Conservation (phyloP, 1,139 yeast species). For the Pichia cactophila region DNA sequence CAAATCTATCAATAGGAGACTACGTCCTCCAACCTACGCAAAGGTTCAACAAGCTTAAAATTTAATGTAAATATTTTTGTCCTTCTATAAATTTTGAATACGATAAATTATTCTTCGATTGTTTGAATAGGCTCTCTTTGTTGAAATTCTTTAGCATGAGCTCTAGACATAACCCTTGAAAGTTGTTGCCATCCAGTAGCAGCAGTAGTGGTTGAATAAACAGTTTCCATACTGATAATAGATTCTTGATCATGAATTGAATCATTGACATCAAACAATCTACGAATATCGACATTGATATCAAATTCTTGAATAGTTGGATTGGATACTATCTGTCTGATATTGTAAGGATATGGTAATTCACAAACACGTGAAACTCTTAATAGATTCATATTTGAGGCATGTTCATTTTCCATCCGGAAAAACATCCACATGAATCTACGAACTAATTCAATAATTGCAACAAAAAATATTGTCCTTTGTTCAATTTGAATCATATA, state of each 20-base stretch:
- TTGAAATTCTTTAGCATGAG: conserved; percentile 87
- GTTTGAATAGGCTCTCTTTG: conserved; percentile 37
- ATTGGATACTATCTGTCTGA: conserved; percentile 9
- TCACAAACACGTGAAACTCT: conserved; percentile 84
- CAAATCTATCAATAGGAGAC: conserved; percentile 60
- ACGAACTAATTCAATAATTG: conserved; percentile 71
- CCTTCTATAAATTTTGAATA: neutral
- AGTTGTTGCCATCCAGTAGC: conserved; percentile 30
- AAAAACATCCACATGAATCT: conserved; percentile 84
- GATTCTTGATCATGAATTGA: neutral
- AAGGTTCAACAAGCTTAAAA: conserved; percentile 68
- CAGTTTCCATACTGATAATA: neutral
- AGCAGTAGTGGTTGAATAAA: neutral
- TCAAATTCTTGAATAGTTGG: conserved; percentile 2
- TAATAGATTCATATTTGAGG: conserved; percentile 75
- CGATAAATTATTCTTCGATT: neutral
- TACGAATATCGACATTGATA: neutral
- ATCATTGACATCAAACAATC: neutral
- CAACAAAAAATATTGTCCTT: conserved; percentile 76
- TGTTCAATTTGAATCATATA: conserved; percentile 66
- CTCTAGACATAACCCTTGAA: conserved; percentile 57
- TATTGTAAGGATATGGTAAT: conserved; percentile 58
- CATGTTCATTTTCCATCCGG: conserved; percentile 94
- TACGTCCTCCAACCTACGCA: conserved; percentile 96
- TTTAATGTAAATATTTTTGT: neutral